Evolutionary conservation across 352 stramenopile genomes (phyloP), one percentile per base, ranked within the genome.

Genomic region (Hyaloperonospora brassicae): DNA sequence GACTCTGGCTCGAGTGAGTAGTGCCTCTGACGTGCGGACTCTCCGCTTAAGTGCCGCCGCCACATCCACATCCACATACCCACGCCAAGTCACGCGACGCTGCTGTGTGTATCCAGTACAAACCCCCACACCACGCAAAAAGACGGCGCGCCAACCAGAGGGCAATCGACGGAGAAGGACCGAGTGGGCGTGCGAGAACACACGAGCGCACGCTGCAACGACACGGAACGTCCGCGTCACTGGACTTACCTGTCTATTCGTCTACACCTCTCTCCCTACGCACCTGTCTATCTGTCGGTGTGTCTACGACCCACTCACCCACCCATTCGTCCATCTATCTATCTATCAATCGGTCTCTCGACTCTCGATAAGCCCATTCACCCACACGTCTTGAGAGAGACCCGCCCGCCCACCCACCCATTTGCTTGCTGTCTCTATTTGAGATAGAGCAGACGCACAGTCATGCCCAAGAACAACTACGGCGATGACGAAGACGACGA

Each of bases 401-500:
- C 17, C 17, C 17, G 17, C 17, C 17, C 17, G 0, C 17, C 17
- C 17, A 17, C 17, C 17, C 17, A 17, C 17, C 17, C 17, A 17
- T 17, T 17, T 17, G 0, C 17, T 17, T 17, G 17, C 7, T 31
- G 46, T 39, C 44, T 17, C 31, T 25, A 31, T 6, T 34, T 13
- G 5, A 21, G 48, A 24, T 7, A 31, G 57, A 52, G 39, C 22
- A 10, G 17, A 13, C 36, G 14, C 25, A 17, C 17, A 21, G 47
- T 36, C 23, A 80, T 79, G 68, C 70, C 68, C 41, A 81, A 81
- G 69, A 84, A 87, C 59, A 79, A 86, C 59, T 83, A 87, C 67
- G 80, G 89, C 58, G 82, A 90, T 60, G 83, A 89, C 58, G 82
- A 90, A 59, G 83, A 92, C 43, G 83, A 93, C 51, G 83, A 93